Evolutionary conservation across 2,329 filamentous ascomycete species (phyloP).

Genomic region (Xylaria sp.): DNA sequence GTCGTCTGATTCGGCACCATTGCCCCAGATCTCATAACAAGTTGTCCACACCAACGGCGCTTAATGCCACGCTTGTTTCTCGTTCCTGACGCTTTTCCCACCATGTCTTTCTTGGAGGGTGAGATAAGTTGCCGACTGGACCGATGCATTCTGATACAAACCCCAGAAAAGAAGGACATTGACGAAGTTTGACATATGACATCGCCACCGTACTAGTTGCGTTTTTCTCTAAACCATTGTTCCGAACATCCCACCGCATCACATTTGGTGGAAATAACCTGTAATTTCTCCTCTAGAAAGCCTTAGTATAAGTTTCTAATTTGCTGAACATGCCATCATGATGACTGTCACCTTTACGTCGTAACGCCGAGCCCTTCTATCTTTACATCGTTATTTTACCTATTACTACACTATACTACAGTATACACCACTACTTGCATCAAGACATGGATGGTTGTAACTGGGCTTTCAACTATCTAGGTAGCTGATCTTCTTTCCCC

Average conservation of each 20-base stretch:
- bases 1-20: slow-evolving; percentile 34
- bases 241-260: slow-evolving; percentile 9
- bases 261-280: not conserved
- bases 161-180: not conserved
- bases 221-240: not conserved
- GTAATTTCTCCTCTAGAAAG: not conserved
- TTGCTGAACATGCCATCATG: slow-evolving; percentile 3
- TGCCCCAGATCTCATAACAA: slow-evolving; percentile 28
- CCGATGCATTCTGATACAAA: not conserved
- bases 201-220: not conserved
- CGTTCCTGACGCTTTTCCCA: slow-evolving; percentile 27
- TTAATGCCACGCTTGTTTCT: slow-evolving; percentile 34
- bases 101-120: slow-evolving; percentile 19
- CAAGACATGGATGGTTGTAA: not conserved
- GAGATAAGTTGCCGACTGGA: slow-evolving; percentile 28
- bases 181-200: not conserved
- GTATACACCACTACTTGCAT: not conserved
- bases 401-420: not conserved
- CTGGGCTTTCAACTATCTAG: not conserved
- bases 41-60: slow-evolving; percentile 30
- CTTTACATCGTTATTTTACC: slow-evolving; percentile 14
- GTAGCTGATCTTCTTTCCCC: slow-evolving; percentile 1
- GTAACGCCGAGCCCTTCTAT: not conserved
- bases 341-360: slow-evolving; percentile 1
- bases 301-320: not conserved